Conservation (phyloP, 345 rosid genomes). For the Erodium maritimum region DNA sequence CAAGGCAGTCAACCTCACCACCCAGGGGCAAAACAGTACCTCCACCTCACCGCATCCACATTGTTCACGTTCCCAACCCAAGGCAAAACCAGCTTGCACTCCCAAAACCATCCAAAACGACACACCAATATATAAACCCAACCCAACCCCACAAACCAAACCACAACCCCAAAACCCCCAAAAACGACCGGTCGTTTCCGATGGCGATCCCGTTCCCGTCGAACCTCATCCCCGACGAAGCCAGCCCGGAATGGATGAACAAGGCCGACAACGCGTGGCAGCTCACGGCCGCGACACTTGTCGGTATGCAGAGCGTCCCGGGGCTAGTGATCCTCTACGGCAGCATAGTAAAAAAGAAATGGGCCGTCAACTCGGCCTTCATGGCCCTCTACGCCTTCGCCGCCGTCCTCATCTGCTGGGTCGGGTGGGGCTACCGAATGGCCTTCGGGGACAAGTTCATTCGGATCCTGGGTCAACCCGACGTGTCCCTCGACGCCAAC, state of each 20-base stretch:
- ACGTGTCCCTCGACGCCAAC: slow-evolving; percentile 29
- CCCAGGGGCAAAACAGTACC: too few relatives aligned
- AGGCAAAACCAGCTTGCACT: too few relatives aligned
- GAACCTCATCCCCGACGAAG: slow-evolving; percentile 23
- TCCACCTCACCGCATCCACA: too few relatives aligned
- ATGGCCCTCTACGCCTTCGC: slow-evolving; percentile 68
- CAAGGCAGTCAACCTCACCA: too few relatives aligned
- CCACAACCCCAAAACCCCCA: too few relatives aligned
- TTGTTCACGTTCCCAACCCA: too few relatives aligned
- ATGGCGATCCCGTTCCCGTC: slow-evolving; percentile 12
- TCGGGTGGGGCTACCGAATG: slow-evolving; percentile 54
- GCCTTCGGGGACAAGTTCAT: slow-evolving; percentile 32
- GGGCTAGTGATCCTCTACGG: slow-evolving; percentile 59
- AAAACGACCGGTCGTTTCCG: background rate
- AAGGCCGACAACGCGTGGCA: slow-evolving; percentile 72
- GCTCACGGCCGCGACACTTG: slow-evolving; percentile 51
- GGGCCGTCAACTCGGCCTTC: slow-evolving; percentile 74
- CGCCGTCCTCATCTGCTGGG: slow-evolving; percentile 52
- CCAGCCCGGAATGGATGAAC: slow-evolving; percentile 47
- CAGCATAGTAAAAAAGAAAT: slow-evolving; percentile 62
- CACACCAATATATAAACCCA: too few relatives aligned
- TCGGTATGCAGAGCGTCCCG: slow-evolving; percentile 57
- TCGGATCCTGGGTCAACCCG: slow-evolving; percentile 32
- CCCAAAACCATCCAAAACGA: too few relatives aligned
- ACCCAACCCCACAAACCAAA: too few relatives aligned